Base-by-base conservation (phyloP, 2,329 filamentous ascomycete genomes). In the Pseudocercospora crystallina region DNA sequence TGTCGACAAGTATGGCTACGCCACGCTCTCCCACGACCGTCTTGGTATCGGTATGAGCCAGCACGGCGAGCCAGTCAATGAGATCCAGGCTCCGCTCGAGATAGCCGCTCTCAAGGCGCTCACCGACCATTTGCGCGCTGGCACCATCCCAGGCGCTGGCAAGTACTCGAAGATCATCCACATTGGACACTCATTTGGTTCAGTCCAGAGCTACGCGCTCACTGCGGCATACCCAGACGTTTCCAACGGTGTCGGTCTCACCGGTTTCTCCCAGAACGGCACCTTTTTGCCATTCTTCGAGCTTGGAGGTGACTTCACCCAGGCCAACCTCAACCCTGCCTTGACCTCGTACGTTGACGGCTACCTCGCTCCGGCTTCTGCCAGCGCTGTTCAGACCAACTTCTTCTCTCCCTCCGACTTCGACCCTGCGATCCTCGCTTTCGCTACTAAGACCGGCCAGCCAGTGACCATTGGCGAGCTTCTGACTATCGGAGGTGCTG, bases 121-220 rank as follows among this genome's bases (percentile, higher is more conserved):
- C 3, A 85, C 82, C 0, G 63, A 64, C 9, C 67, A 70, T 55
- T 70, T 82, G 1, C 77, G 78, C 29, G 59, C 65, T 1, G 76
- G 78, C 40, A 60, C 62, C 0, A 68, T 85, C 17, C 63, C 33
- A 7, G 45, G 45, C n/a, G 46, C 71, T 0, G 67, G 70, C 14
- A 57, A 65, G 40, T 75, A 71, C 58, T 45, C 68, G 8, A 73
- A 78, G 60, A 69, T 81, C 17, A 71, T 83, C 8, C 83, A 86
- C 63, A 73, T 84, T 12, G 84, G 83, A 10, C 83, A 87, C 70
- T 83, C 79, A 0, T 86, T 83, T 58, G 84, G 84, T 30, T 82
- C 81, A 0, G 68, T 76, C 5, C 79, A 82, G 58, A 79, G 76
- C 2, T 84, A 82, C 66, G 74, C 69, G 41, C 71, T 86, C 14